Evolutionary conservation across 139 green algal genomes (phyloP).

Genomic region (Chlorella sp.): DNA sequence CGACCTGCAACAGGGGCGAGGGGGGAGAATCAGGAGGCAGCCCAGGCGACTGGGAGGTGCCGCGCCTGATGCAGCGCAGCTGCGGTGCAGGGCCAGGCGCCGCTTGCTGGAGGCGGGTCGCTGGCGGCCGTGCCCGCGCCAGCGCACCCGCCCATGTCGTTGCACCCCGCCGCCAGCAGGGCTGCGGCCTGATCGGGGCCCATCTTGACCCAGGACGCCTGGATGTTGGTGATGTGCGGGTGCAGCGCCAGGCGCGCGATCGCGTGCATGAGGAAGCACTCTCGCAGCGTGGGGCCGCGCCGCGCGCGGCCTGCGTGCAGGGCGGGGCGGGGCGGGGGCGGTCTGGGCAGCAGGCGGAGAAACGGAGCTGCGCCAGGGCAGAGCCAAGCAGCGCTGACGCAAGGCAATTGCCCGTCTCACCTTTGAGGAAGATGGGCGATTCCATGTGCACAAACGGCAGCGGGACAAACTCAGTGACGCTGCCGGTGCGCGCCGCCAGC

Average conservation of each 20-base stretch:
- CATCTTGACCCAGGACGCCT: slow-evolving; percentile 91
- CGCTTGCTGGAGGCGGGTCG: too few relatives aligned
- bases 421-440: slow-evolving; percentile 76
- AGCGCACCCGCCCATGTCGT: slow-evolving; percentile 91
- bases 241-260: slow-evolving; percentile 71
- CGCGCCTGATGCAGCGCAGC: too few relatives aligned
- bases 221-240: slow-evolving; percentile 72
- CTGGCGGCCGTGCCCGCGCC: too few relatives aligned
- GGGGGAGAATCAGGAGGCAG: too few relatives aligned
- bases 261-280: slow-evolving; percentile 83
- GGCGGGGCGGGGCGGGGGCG: not conserved
- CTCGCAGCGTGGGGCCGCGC: slow-evolving; percentile 76
- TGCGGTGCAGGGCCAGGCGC: too few relatives aligned
- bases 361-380: too few relatives aligned
- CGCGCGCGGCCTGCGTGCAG: slow-evolving; percentile 43
- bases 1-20: too few relatives aligned
- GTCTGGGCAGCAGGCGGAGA: not conserved
- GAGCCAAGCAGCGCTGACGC: not conserved
- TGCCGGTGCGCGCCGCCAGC: slow-evolving; percentile 55
- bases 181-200: slow-evolving; percentile 61
- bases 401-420: too few relatives aligned
- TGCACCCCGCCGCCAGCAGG: slow-evolving; percentile 81
- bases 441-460: slow-evolving; percentile 96
- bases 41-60: too few relatives aligned
- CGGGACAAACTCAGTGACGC: slow-evolving; percentile 91